A percentile compares a stretch with the other conserved stretches of the same genome.
Evolutionary conservation across 768 basidiomycete genomes (phyloP).

Genomic region (Russula sp.): DNA sequence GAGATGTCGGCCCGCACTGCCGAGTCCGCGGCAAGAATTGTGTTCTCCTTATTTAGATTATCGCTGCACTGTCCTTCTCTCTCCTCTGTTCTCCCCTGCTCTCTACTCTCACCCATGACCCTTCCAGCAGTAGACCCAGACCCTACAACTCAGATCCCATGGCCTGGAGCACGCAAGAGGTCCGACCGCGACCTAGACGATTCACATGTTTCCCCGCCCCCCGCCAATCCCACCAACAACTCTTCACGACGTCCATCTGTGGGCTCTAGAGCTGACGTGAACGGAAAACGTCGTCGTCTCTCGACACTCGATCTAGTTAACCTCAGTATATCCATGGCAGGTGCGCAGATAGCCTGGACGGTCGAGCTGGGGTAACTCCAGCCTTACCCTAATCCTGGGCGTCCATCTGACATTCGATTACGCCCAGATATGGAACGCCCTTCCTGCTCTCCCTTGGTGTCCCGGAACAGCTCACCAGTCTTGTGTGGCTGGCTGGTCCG

Average conservation of each 20-base stretch:
- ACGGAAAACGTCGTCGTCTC: conserved; percentile 38
- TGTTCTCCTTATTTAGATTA: neutral
- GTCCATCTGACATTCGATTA: conserved; percentile 15
- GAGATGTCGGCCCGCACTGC: neutral
- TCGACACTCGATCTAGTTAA: conserved; percentile 56
- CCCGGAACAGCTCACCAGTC: conserved; percentile 84
- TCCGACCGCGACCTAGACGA: conserved; percentile 32
- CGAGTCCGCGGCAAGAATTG: neutral
- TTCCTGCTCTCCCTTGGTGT: conserved; percentile 80
- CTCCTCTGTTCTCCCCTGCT: neutral
- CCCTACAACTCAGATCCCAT: conserved; percentile 75
- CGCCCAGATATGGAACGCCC: conserved; percentile 85
- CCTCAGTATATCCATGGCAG: conserved; percentile 88
- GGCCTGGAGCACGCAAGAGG: conserved; percentile 47
- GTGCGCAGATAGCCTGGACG: conserved; percentile 94
- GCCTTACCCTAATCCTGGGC: neutral
- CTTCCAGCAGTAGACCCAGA: conserved; percentile 66
- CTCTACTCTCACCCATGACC: conserved; percentile 45
- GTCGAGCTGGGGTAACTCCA: conserved; percentile 81
- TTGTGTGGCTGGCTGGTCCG: conserved; percentile 95
- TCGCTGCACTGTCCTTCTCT: neutral
- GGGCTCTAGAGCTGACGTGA: conserved; percentile 35
- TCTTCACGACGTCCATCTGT: conserved; percentile 12
- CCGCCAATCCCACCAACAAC: neutral
- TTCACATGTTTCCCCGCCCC: neutral